Base-by-base conservation (phyloP, 306 rosid genomes). In the Inga laurina region DNA sequence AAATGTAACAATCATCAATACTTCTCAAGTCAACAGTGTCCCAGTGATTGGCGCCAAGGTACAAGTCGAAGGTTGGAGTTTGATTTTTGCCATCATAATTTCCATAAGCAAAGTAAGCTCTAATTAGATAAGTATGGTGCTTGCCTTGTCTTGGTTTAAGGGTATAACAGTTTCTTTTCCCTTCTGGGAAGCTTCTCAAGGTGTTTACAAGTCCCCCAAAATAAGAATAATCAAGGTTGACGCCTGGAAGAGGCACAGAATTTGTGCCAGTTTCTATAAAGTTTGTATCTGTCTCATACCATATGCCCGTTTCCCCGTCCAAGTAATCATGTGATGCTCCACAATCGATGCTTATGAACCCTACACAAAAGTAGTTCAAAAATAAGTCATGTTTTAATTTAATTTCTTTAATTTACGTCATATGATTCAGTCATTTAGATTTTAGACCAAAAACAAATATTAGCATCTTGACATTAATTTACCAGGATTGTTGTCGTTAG, bases 41-140 rank as follows among this genome's bases (percentile, higher is more conserved):
- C 92, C 91, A 91, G 7, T n/a, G 44, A 67, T 86, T 86, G 34
- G 81, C 79, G 3, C 94, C 94, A 21, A 89, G 79, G 46, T 85
- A 78, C 6, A 84, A 76, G 64, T 87, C 89, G 8, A 91, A 91
- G 1, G 62, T 5, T 0, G 92, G 90, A 2, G 59, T 2, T 18
- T 57, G 19, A 43, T 64, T 22, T 78, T 87, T 65, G 51, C 65
- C 64, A 41, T 91, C 89, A 16, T 91, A 91, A 21, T 87, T 86
- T 0, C 90, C 90, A 8, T 62, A 62, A 1, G 37, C 7, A 30
- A 62, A 62, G 3, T 62, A 62, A 27, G 68, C 37, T 62, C 37
- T 24, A 13, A 62, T 62, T 0, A 62, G 68, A 62, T 62, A 62
- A 62, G 37, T 24, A 27, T 24, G 16, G 37, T 62, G 15, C 68